Conservation (phyloP, 495 filamentous ascomycete species). For the Penicillium alfredii region DNA sequence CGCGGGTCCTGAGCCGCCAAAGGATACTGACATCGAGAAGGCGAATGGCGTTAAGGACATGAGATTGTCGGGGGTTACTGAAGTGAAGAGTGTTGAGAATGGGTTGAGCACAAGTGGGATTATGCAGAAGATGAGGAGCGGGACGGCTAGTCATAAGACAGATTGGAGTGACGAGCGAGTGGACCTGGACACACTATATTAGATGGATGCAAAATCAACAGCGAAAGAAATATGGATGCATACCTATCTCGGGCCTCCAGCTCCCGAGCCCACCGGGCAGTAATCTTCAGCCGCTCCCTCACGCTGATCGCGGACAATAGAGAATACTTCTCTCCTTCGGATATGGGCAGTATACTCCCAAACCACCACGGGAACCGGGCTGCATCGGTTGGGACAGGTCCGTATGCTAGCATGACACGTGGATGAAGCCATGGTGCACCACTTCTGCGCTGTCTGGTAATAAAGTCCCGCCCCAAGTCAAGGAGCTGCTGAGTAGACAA, state of each 20-base stretch:
- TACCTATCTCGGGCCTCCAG: conserved; percentile 69
- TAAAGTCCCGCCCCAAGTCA: conserved; percentile 56
- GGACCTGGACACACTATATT: conserved; percentile 21
- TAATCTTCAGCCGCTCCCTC: conserved; percentile 72
- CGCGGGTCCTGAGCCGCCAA: conserved; percentile 22
- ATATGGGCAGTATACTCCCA: conserved; percentile 70
- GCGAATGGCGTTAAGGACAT: conserved; percentile 32
- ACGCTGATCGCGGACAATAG: conserved; percentile 67
- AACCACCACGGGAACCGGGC: conserved; percentile 87
- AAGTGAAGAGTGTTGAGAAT: conserved; percentile 13
- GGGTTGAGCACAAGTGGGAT: conserved; percentile 24
- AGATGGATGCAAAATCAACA: conserved; percentile 7
- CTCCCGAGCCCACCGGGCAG: conserved; percentile 65
- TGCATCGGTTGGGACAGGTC: conserved; percentile 67
- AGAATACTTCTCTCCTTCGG: conserved; percentile 71
- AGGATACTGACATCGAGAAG: conserved; percentile 39
- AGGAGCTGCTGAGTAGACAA: conserved; percentile 68
- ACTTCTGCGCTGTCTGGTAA: conserved; percentile 55
- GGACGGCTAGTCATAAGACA: conserved; percentile 49
- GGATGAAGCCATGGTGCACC: conserved; percentile 69
- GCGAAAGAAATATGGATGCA: conserved; percentile 27
- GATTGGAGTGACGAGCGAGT: conserved; percentile 28
- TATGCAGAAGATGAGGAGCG: conserved; percentile 37
- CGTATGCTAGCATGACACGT: conserved; percentile 66
- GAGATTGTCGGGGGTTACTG: conserved; percentile 24